A percentile compares a stretch with the other conserved stretches of the same genome.
Evolutionary conservation across 331 rosid species (phyloP).

Genomic region (Stylosanthes scabra): DNA sequence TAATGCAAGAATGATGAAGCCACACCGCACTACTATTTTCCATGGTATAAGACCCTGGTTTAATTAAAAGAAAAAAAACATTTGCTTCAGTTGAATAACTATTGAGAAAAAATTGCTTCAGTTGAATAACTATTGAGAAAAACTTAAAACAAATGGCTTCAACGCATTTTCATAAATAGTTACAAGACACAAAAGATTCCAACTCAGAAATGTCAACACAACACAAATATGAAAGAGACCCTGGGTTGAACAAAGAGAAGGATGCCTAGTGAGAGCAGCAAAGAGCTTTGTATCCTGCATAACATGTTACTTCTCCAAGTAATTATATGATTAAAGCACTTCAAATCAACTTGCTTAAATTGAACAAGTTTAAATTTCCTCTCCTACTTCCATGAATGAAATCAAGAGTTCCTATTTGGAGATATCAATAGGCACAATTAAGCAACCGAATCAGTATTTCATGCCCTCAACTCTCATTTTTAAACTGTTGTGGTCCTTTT

Average conservation of each 20-base stretch:
- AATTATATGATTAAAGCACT: too few species aligned
- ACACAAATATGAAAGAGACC: conserved; percentile 51
- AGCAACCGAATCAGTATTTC: too few species aligned
- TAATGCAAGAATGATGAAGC: conserved; percentile 1
- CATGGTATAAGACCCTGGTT: conserved; percentile 6
- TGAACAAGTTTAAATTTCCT: too few species aligned
- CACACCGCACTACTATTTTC: conserved; percentile 11
- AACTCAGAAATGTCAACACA: too few species aligned
- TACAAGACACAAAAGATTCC: conserved; percentile 14
- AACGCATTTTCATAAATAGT: conserved; percentile 13
- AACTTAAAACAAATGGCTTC: not conserved
- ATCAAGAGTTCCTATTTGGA: too few species aligned
- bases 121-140: conserved; percentile 7
- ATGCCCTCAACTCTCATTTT: too few species aligned
- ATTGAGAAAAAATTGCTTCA: too few species aligned
- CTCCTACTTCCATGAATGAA: too few species aligned
- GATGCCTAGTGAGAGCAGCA: conserved; percentile 48
- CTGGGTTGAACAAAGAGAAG: conserved; percentile 70
- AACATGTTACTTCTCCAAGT: conserved; percentile 56
- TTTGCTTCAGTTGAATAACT: too few species aligned
- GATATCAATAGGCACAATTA: too few species aligned
- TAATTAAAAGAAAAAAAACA: not conserved
- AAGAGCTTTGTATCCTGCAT: conserved; percentile 58
- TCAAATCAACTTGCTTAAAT: too few species aligned
- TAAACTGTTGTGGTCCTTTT: too few species aligned